Conservation (phyloP, 2,329 filamentous ascomycete species). For the Talaromyces sp. region DNA sequence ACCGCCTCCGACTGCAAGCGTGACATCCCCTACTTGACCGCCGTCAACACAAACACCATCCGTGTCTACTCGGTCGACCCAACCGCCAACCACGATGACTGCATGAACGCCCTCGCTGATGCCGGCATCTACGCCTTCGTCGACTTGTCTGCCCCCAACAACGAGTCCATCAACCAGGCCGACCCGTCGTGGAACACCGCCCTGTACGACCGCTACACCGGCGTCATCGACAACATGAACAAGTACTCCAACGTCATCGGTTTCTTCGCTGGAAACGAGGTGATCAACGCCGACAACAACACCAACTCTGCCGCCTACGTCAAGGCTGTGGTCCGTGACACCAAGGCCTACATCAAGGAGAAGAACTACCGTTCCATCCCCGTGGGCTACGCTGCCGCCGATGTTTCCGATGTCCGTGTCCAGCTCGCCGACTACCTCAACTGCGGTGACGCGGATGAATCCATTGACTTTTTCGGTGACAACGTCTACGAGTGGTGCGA, state of each 20-base stretch:
- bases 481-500: conserved; percentile 75
- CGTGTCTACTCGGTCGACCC: conserved; percentile 2
- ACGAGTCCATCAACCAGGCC: conserved; percentile 45
- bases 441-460: conserved; percentile 52
- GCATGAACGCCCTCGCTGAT: neutral
- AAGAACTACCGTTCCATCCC: neutral
- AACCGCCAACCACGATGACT: neutral
- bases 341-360: neutral
- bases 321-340: conserved; percentile 16
- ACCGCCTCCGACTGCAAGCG: conserved; percentile 68
- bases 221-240: conserved; percentile 57
- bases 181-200: conserved; percentile 47
- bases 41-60: conserved; percentile 59
- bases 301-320: conserved; percentile 50
- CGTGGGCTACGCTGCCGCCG: conserved; percentile 91
- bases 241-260: conserved; percentile 55
- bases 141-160: conserved; percentile 49
- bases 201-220: conserved; percentile 51
- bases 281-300: conserved; percentile 53
- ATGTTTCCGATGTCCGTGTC: conserved; percentile 68
- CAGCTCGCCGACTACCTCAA: conserved; percentile 80
- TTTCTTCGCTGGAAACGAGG: conserved; percentile 59
- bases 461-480: conserved; percentile 97
- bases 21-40: conserved; percentile 73
- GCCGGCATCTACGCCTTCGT: conserved; percentile 48